A percentile compares a stretch with the other conserved stretches of the same genome.
These are phyloP conservation scores for Citeromyces hawaiiensis DNA, from an alignment of 1,139 yeast genomes.

Conservation along the genomic window DNA sequence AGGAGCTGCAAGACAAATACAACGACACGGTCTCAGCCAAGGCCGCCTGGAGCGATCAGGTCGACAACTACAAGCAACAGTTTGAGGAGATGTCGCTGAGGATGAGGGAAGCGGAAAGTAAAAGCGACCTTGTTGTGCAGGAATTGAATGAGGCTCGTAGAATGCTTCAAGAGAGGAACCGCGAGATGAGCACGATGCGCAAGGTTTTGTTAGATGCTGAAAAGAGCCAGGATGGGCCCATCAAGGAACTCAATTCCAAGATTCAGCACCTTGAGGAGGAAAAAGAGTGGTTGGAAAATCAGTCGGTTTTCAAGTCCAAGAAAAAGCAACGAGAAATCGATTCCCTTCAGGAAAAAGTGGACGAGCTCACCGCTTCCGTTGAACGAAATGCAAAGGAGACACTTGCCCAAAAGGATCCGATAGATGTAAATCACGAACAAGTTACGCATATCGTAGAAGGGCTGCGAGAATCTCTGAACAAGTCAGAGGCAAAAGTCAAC, in stretches of 20 bases:
- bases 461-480: slow-evolving; percentile 38
- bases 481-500: slow-evolving; percentile 32
- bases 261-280: slow-evolving; percentile 38
- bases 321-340: slow-evolving; percentile 38
- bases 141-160: slow-evolving; percentile 65
- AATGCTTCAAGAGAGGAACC: slow-evolving; percentile 63
- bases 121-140: slow-evolving; percentile 61
- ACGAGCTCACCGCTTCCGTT: slow-evolving; percentile 18
- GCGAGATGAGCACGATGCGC: slow-evolving; percentile 67
- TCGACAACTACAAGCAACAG: slow-evolving; percentile 52
- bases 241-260: slow-evolving; percentile 29
- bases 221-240: slow-evolving; percentile 34
- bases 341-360: slow-evolving; percentile 30
- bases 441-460: slow-evolving; percentile 26
- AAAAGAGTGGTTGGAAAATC: slow-evolving; percentile 42
- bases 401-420: slow-evolving; percentile 7
- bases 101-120: slow-evolving; percentile 46
- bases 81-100: slow-evolving; percentile 67
- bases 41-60: slow-evolving; percentile 35
- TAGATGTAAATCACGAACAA: slow-evolving; percentile 17
- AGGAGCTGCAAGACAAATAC: slow-evolving; percentile 35
- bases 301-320: slow-evolving; percentile 31
- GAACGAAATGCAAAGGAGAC: slow-evolving; percentile 8
- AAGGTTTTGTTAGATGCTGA: slow-evolving; percentile 58
- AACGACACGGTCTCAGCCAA: slow-evolving; percentile 34